These are phyloP conservation scores for Hordeum pubiflorum DNA, from an alignment of 202 grass and related monocot genomes.

Conservation along the genomic window DNA sequence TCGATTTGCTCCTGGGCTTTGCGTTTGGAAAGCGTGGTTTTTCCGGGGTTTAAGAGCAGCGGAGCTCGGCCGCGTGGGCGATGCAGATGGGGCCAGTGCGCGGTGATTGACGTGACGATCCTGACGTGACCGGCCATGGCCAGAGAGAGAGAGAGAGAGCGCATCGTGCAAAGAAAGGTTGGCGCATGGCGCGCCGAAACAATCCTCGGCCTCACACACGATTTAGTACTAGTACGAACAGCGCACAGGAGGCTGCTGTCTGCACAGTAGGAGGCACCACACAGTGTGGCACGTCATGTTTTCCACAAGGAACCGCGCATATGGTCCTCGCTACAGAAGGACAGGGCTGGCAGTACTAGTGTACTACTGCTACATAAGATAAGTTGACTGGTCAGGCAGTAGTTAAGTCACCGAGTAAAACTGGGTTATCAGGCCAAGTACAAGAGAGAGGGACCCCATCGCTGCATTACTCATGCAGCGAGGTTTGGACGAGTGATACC, in stretches of 20 bases:
- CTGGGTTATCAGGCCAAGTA: background rate
- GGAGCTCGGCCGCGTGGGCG: background rate
- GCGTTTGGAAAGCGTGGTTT: background rate
- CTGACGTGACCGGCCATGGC: conserved; percentile 2
- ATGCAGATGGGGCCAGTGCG: background rate
- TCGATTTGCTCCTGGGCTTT: background rate
- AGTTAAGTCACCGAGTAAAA: background rate
- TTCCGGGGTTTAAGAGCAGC: conserved; percentile 17
- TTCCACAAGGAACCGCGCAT: background rate
- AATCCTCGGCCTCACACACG: background rate
- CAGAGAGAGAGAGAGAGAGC: background rate
- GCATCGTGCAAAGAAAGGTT: background rate
- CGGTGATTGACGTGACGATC: conserved; percentile 22
- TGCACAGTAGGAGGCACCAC: conserved; percentile 8
- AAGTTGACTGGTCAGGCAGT: conserved; percentile 7
- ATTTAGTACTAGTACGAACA: background rate
- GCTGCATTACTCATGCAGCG: background rate
- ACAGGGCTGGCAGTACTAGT: background rate
- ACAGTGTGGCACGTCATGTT: background rate
- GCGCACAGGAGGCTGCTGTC: background rate
- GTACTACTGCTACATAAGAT: background rate
- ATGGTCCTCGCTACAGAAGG: background rate
- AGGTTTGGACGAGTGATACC: background rate
- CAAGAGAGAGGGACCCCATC: background rate
- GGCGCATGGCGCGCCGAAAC: background rate